Evolutionary conservation across 176 grass and related monocot genomes (phyloP), one percentile per base, ranked within the genome.

Genomic region (Pontederia crassipes): DNA sequence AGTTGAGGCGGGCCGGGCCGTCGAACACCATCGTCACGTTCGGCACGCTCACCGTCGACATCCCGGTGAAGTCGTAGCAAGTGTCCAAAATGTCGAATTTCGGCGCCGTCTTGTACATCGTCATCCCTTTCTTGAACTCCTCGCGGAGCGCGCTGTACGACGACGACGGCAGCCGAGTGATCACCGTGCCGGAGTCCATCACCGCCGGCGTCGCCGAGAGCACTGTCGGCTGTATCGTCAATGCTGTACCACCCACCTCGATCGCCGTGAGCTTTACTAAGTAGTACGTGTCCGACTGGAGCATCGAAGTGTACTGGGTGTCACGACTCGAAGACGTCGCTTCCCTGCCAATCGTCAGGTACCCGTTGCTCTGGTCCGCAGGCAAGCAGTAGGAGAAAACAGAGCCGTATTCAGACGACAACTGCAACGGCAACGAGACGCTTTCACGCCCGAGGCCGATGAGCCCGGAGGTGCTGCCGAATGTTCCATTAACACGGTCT

Each of bases 121-220:
- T 60, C 87, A 97, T 96, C 35, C 2, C 28, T 4, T 64, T 2
- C 50, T 35, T 32, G 62, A 97, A 97, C 26, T 28, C 46, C 46
- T 55, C 12, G 50, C 83, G 58, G 12, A 97, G 64, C 62, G 70
- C 62, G 3, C 11, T 0, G 79, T 97, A 91, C 10, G 84, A 87
- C 9, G 48, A 12, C 17, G 55, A 55, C 3, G 92, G 87, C 24
- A 97, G 84, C 24, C 81, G 70, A 12, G 86, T 97, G 77, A 97
- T 85, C 47, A 97, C 92, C 0, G 87, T 90, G 27, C 92, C 92
- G 2, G 87, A 97, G 85, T 97, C 92, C 50, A 97, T 75, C 47
- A 90, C 57, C 7, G 81, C 85, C 65, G 83, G 75, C 2, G 81
- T 11, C 10, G 7, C 2, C 3, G 12, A n/a, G 54, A 90, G 78